Evolutionary conservation across 2,329 filamentous ascomycete genomes (phyloP).

Genomic region (Ophiostoma quercus): DNA sequence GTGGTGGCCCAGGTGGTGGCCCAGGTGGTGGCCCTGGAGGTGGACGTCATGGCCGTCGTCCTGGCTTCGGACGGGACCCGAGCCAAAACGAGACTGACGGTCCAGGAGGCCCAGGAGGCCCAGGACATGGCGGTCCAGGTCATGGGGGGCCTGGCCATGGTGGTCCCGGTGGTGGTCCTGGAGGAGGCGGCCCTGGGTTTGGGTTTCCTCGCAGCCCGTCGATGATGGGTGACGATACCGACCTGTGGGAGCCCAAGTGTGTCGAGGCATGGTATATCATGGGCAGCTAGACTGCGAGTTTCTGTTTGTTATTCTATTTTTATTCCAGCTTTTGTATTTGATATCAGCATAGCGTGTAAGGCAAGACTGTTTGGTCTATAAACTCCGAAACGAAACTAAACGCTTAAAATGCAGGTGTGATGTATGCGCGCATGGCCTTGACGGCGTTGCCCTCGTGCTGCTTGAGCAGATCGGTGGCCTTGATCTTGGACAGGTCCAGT

Average conservation of each 20-base stretch:
- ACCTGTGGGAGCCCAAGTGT: constrained; percentile 33
- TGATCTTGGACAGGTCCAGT: constrained; percentile 64
- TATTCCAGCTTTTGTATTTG: not conserved
- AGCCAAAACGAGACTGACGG: not conserved
- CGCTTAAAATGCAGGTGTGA: constrained; percentile 28
- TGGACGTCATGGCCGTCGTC: not conserved
- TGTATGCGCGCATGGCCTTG: constrained; percentile 59
- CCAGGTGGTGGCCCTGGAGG: constrained; percentile 12
- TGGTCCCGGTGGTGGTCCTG: constrained; percentile 14
- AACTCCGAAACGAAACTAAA: not conserved
- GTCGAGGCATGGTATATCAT: constrained; percentile 27
- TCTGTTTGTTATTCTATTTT: not conserved
- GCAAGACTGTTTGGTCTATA: not conserved
- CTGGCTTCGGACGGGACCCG: not conserved
- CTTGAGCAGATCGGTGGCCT: constrained; percentile 69
- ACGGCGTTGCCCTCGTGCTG: constrained; percentile 64
- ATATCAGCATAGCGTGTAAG: constrained; percentile 1
- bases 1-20: not conserved
- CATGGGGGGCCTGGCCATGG: not conserved
- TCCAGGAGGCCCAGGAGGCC: not conserved
- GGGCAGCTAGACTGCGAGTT: not conserved
- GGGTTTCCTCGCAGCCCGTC: constrained; percentile 26
- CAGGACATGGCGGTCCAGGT: not conserved
- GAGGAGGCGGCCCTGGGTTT: constrained; percentile 12
- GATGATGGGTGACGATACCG: constrained; percentile 31